Base-by-base conservation (phyloP, 148 eudicot species). In the Rhododendron williamsianum region DNA sequence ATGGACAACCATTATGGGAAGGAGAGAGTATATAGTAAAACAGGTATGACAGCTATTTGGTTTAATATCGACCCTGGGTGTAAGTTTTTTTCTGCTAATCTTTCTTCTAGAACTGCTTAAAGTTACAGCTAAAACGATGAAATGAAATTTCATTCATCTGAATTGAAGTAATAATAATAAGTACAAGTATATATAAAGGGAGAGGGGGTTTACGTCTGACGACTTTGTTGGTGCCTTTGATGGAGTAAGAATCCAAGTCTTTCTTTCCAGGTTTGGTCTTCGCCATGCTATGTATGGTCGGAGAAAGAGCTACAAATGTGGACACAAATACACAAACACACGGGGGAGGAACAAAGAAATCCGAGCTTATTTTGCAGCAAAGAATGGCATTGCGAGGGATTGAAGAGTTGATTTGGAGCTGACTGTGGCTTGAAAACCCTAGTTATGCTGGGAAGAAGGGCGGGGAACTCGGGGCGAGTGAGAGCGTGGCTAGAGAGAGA, bases 241-340 rank as follows among this genome's bases (percentile, higher is more conserved):
- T 90, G 38, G 91, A 25, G 88, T 90, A 90, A 25, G 88, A 86
- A 84, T 90, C 91, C 67, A 90, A 45, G 85, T 90, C 91, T 81
- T 88, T 90, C 80, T 86, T 88, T 19, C 89, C 91, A n/a, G 91
- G 91, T 74, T 88, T 90, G 6, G 91, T 90, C 85, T 90, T 90
- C 80, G 91, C 91, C 91, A 90, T 90, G 74, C 80, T 49, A 8
- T 25, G 3, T 71, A 5, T 43, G 56, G 38, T 30, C 25, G 16
- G 16, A 10, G 35, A 43, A 41, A 19, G 19, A 83, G 76, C 30
- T 25, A 30, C 6, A 23, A 13, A 38, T 21, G 18, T 5, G 21
- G 63, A 27, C 9, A 35, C 48, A 25, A 7, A 9, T 25, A 25
- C 15, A 67, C 15, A 58, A 54, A 7, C 27, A 8, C 69, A 60